These are phyloP conservation scores for Boletus huronensis DNA, from an alignment of 768 basidiomycete genomes.

Conservation along the genomic window DNA sequence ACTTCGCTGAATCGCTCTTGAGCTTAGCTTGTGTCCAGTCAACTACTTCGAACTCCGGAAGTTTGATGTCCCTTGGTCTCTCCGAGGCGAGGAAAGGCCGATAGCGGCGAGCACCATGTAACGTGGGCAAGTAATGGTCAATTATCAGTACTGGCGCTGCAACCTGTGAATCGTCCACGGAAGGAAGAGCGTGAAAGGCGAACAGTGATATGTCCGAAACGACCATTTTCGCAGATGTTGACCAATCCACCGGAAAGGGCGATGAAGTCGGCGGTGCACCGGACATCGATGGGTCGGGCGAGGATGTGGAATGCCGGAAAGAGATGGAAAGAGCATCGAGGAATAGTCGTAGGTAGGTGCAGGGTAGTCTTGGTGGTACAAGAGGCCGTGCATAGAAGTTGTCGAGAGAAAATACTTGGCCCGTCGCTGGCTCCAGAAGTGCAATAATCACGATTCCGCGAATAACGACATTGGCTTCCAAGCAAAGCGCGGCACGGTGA, in stretches of 20 bases:
- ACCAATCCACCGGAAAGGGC: background rate
- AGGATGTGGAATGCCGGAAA: constrained; percentile 11
- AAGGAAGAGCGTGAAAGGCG: constrained; percentile 37
- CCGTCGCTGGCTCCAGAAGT: constrained; percentile 32
- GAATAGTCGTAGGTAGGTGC: constrained; percentile 53
- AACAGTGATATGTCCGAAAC: constrained; percentile 56
- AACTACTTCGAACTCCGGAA: constrained; percentile 56
- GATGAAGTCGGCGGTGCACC: background rate
- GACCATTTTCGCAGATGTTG: constrained; percentile 16
- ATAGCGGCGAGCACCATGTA: constrained; percentile 46
- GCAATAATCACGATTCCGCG: constrained; percentile 50
- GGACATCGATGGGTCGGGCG: constrained; percentile 3
- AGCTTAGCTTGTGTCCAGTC: constrained; percentile 58
- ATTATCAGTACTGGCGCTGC: constrained; percentile 71
- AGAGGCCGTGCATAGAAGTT: constrained; percentile 58
- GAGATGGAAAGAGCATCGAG: constrained; percentile 36
- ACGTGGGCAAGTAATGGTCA: constrained; percentile 60
- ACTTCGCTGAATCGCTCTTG: constrained; percentile 43
- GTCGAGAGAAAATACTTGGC: constrained; percentile 16
- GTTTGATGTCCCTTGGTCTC: constrained; percentile 20
- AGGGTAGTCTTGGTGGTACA: constrained; percentile 47
- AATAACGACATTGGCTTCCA: constrained; percentile 34
- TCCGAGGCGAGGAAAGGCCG: constrained; percentile 37
- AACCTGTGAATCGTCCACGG: constrained; percentile 18
- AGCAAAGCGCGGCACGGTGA: constrained; percentile 24